These are phyloP conservation scores for Penicillium herquei DNA, from an alignment of 495 filamentous ascomycete species.

Conservation along the genomic window DNA sequence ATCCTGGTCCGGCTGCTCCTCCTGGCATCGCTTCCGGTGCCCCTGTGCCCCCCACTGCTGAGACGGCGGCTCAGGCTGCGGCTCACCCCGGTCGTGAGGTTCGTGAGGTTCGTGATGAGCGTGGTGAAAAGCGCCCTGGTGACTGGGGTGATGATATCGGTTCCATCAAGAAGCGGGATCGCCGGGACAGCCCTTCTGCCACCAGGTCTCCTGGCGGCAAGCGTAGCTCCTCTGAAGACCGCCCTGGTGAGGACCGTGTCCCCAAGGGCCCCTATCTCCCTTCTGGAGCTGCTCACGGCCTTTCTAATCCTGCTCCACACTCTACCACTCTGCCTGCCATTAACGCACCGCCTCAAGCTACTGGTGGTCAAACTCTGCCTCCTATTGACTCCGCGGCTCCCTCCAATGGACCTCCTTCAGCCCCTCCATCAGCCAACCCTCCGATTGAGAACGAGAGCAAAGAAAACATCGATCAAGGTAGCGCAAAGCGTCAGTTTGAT, in stretches of 20 bases:
- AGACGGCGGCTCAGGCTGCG: slow-evolving; percentile 71
- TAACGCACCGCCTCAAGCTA: slow-evolving; percentile 61
- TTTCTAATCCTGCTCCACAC: slow-evolving; percentile 88
- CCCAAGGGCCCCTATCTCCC: slow-evolving; percentile 80
- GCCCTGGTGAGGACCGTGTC: slow-evolving; percentile 66
- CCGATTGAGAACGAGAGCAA: no score
- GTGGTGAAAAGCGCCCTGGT: slow-evolving; percentile 80
- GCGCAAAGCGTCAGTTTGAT: no score
- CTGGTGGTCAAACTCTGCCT: slow-evolving; percentile 47
- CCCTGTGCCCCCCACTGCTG: slow-evolving; percentile 69
- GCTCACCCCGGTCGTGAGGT: slow-evolving; percentile 40
- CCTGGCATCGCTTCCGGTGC: slow-evolving; percentile 76
- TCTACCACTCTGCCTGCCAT: slow-evolving; percentile 70
- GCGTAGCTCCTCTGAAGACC: slow-evolving; percentile 75
- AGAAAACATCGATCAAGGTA: no score
- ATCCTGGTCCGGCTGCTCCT: slow-evolving; percentile 69
- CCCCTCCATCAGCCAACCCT: slow-evolving; percentile 42
- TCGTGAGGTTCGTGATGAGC: slow-evolving; percentile 41
- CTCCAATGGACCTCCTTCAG: slow-evolving; percentile 60
- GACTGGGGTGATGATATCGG: slow-evolving; percentile 79
- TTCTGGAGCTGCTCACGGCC: slow-evolving; percentile 80
- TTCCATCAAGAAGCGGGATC: slow-evolving; percentile 75
- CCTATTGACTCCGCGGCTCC: slow-evolving; percentile 54
- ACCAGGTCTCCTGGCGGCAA: slow-evolving; percentile 64
- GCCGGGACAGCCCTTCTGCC: slow-evolving; percentile 66